Percentiles rank a stretch among this genome's conserved stretches.
Evolutionary conservation across 2,329 filamentous ascomycete species (phyloP).

Genomic region (Cryphonectria nitschkei): DNA sequence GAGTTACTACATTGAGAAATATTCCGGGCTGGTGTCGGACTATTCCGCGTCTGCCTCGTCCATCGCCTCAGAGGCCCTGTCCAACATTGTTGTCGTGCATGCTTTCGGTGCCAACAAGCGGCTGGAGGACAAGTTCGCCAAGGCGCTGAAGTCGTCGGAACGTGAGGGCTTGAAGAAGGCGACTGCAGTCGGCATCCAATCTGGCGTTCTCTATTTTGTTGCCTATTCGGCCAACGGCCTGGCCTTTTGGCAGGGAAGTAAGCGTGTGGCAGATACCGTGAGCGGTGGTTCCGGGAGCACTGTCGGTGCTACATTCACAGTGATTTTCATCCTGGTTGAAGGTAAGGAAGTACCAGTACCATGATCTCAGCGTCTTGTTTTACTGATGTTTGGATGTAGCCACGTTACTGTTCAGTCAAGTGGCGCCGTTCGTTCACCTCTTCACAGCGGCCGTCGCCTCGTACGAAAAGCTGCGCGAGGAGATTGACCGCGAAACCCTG

Average conservation of each 20-base stretch:
- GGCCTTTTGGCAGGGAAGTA: constrained; percentile 68
- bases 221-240: constrained; percentile 67
- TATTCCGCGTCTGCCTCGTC: constrained; percentile 62
- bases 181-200: constrained; percentile 56
- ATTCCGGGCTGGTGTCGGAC: constrained; percentile 54
- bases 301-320: constrained; percentile 55
- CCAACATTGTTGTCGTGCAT: constrained; percentile 66
- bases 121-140: constrained; percentile 61
- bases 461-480: constrained; percentile 57
- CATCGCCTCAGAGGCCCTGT: constrained; percentile 65
- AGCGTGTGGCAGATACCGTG: constrained; percentile 37
- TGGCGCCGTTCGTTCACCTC: constrained; percentile 63
- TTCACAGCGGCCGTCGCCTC: constrained; percentile 59
- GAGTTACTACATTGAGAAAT: constrained; percentile 59
- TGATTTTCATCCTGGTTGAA: constrained; percentile 59
- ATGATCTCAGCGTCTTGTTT: constrained; percentile 8
- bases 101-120: constrained; percentile 64
- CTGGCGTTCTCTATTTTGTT: constrained; percentile 68
- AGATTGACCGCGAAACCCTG: constrained; percentile 53
- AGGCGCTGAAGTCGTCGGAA: constrained; percentile 28
- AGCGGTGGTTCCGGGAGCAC: constrained; percentile 40
- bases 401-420: constrained; percentile 61
- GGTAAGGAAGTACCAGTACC: constrained; percentile 35
- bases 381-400: constrained; percentile 40
- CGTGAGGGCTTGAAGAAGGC: constrained; percentile 59